Evolutionary conservation across 805 yeast genomes (phyloP), one percentile per base, ranked within the genome.

Genomic region (Suhomyces faveliae): DNA sequence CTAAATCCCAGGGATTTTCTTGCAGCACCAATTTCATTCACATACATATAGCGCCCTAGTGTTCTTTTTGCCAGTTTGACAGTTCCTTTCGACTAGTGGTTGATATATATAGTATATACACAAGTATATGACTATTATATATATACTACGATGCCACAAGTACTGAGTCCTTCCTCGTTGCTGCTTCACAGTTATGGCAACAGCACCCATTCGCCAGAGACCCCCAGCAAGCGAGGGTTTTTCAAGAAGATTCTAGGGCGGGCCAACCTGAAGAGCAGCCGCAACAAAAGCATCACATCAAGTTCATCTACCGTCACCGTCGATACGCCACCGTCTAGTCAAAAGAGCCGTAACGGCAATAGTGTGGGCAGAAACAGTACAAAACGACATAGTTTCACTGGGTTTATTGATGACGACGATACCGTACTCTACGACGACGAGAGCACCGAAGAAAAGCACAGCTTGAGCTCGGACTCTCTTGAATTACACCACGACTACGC

Each of bases 371-470:
- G 17, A 6, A 22, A 22, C 27, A 13, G 6, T 17, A 25, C 43
- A 22, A 40, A 17, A 3, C n/a, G 35, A 8, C 20, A 24, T 17
- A 40, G 43, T 27, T 10, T 40, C 35, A 40, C 11, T 17, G 35
- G 35, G 22, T 40, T 40, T 17, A 50, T 61, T 10, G 66, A 61
- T 46, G 59, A 56, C 30, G 67, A 62, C 10, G 60, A 56, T 37
- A 50, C 55, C 1, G 57, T 60, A 42, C 52, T 65, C 7, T 58
- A 52, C 45, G 60, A 61, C 42, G 59, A 62, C 25, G 68, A 59
- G 27, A 19, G 21, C 13, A 9, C n/a, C 13, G n/a, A 11, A 11
- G 40, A 37, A 5, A 37, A 37, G 11, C 20, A 15, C 19, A 37
- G 40, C 7, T 37, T 37, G 5, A 37, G 40, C 20, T 20, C 25